phyloP scores from a whole-genome alignment of 495 filamentous ascomycete species.

The Annulohypoxylon moriforme region DNA sequence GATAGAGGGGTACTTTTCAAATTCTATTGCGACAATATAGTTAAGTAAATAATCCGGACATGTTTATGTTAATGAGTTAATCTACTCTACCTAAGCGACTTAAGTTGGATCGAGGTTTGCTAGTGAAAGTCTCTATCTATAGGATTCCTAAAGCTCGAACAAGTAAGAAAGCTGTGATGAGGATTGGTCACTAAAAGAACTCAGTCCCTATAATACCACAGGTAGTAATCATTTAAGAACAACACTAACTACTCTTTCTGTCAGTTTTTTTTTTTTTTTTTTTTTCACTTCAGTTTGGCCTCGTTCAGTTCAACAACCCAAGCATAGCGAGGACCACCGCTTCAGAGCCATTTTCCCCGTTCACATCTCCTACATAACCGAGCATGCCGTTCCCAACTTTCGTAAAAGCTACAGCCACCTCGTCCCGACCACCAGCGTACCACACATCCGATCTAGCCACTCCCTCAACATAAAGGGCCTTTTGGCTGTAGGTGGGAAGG shows the following conservation, averaged over 20 bases:
- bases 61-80: no score
- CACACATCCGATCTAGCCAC: conserved; percentile 3
- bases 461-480: conserved; percentile 4
- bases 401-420: conserved; percentile 3
- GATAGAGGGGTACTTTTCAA: no score
- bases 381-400: conserved; percentile 5
- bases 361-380: conserved; percentile 2
- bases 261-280: no score
- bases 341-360: background rate
- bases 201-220: background rate
- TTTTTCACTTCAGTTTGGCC: background rate
- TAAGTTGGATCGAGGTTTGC: no score
- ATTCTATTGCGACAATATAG: no score
- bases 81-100: no score
- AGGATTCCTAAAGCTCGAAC: background rate
- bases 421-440: background rate
- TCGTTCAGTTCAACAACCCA: conserved; percentile 3
- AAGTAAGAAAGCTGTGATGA: background rate
- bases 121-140: no score
- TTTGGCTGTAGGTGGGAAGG: conserved; percentile 4
- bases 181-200: background rate
- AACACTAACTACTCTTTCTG: background rate
- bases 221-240: background rate
- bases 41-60: no score
- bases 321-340: conserved; percentile 4